Evolutionary conservation across 805 yeast species (phyloP).

Genomic region (Grigorovia yakushimaensis): DNA sequence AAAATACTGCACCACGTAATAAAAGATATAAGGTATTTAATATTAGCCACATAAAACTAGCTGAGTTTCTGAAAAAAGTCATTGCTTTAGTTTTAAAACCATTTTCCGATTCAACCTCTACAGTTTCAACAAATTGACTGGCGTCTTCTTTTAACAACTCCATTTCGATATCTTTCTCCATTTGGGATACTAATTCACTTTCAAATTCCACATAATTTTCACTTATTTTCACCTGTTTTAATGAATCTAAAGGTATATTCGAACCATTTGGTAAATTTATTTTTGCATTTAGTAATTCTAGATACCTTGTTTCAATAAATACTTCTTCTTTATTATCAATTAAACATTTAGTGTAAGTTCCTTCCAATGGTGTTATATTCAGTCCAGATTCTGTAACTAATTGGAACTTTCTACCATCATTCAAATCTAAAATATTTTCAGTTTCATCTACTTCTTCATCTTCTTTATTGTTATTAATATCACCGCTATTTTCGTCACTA

Average conservation of each 20-base stretch:
- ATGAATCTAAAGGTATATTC: conserved; percentile 7
- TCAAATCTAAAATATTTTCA: neutral
- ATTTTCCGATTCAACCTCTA: neutral
- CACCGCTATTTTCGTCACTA: neutral
- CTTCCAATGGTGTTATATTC: conserved; percentile 10
- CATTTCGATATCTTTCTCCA: conserved; percentile 10
- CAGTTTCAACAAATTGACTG: neutral
- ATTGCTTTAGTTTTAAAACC: neutral
- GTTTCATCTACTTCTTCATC: neutral
- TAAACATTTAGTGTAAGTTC: conserved; percentile 15
- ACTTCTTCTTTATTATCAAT: conserved; percentile 17
- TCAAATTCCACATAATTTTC: conserved; percentile 12
- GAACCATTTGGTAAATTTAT: neutral
- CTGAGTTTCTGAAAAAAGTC: neutral
- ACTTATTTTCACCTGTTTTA: conserved; percentile 10
- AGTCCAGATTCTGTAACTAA: conserved; percentile 13
- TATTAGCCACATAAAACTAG: conserved; percentile 6
- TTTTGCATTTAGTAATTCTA: conserved; percentile 9
- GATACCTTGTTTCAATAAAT: conserved; percentile 13
- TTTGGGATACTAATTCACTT: conserved; percentile 7
- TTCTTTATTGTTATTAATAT: neutral
- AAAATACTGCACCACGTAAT: conserved; percentile 14
- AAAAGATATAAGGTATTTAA: conserved; percentile 16
- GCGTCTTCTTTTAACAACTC: neutral
- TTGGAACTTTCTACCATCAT: neutral